Evolutionary conservation across 2,329 filamentous ascomycete genomes (phyloP).

Genomic region (Phoma herbarum): DNA sequence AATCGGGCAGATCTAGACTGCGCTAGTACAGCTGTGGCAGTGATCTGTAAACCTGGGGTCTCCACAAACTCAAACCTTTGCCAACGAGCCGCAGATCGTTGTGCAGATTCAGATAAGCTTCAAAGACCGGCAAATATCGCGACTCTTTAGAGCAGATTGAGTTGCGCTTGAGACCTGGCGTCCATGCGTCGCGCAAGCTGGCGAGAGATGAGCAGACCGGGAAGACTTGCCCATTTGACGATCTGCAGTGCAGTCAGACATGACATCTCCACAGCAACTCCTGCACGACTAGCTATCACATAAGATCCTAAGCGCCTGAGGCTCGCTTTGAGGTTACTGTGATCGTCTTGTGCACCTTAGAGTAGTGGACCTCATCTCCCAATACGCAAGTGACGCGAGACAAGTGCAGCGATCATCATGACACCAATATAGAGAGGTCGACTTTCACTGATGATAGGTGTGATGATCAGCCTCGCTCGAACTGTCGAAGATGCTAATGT

Average conservation of each 20-base stretch:
- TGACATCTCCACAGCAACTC: neutral
- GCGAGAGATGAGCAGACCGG: neutral
- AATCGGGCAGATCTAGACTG: neutral
- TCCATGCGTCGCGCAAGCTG: neutral
- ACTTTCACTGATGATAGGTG: constrained; percentile 3
- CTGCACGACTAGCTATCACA: neutral
- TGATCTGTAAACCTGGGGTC: constrained; percentile 22
- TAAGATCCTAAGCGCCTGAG: neutral
- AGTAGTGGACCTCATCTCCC: constrained; percentile 4
- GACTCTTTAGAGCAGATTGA: neutral
- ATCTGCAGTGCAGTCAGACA: neutral
- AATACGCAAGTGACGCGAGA: constrained; percentile 12
- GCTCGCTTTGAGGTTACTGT: constrained; percentile 10
- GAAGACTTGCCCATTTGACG: neutral
- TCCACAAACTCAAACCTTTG: constrained; percentile 8
- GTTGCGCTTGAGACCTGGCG: neutral
- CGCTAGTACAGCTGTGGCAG: constrained; percentile 20
- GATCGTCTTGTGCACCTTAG: neutral
- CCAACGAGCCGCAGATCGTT: constrained; percentile 8
- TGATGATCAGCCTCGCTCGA: constrained; percentile 15
- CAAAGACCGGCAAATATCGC: neutral
- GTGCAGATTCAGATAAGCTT: constrained; percentile 4
- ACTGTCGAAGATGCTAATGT: constrained; percentile 5
- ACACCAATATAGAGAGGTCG: neutral
- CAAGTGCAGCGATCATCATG: constrained; percentile 6